Percentiles rank a stretch among this genome's conserved stretches.
These are phyloP conservation scores for Wallacemonas collosoma DNA, from an alignment of 208 protist species.

Conservation along the genomic window DNA sequence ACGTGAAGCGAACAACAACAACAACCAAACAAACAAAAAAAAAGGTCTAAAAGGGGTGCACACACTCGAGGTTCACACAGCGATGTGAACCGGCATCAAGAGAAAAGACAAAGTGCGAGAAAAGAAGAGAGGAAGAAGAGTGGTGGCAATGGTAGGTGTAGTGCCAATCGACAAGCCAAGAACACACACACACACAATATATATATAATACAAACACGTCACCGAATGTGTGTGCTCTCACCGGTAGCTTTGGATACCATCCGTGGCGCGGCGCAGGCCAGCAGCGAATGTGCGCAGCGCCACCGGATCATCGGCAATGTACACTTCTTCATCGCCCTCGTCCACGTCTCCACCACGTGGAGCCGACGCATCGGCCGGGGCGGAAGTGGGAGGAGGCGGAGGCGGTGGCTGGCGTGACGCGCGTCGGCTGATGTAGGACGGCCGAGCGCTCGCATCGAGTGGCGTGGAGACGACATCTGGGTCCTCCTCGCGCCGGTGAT, in stretches of 20 bases:
- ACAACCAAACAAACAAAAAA: too few relatives aligned
- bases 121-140: too few relatives aligned
- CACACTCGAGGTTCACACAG: too few relatives aligned
- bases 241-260: background rate
- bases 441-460: background rate
- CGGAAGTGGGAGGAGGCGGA: background rate
- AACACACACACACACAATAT: background rate
- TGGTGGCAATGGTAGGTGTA: too few relatives aligned
- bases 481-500: background rate
- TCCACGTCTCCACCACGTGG: too few relatives aligned
- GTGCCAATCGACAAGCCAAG: too few relatives aligned
- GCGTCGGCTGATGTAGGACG: background rate
- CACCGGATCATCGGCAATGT: background rate
- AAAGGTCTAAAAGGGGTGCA: too few relatives aligned
- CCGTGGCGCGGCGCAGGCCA: constrained; percentile 4
- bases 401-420: background rate
- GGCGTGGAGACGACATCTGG: constrained; percentile 12
- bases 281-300: background rate
- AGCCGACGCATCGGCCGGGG: too few relatives aligned
- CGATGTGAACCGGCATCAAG: too few relatives aligned
- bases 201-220: constrained; percentile 6
- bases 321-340: background rate
- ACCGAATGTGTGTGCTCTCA: background rate
- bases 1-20: too few relatives aligned
- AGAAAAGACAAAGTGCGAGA: too few relatives aligned